phyloP scores from a whole-genome alignment of 106 monocot species.

The Dendrobium officinale region DNA sequence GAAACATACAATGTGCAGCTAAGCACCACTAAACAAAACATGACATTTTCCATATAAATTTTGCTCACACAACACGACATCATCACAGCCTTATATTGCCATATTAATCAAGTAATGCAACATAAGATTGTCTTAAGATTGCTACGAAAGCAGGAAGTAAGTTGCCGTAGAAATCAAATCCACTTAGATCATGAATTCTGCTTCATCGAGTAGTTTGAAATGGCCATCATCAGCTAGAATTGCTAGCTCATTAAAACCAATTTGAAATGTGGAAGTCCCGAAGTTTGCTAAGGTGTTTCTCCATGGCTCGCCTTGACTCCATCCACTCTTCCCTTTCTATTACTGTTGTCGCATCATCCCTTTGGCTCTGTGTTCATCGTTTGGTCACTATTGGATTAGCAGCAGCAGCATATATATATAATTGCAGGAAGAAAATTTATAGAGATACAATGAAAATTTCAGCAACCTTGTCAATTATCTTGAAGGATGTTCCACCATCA shows the following conservation, averaged over 20 bases:
- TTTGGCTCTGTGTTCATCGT: constrained; percentile 41
- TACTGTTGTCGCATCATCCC: constrained; percentile 64
- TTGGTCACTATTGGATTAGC: not conserved
- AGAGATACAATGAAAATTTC: no score
- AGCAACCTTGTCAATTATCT: constrained; percentile 55
- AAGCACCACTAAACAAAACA: no score
- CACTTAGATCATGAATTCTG: not conserved
- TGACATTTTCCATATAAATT: no score
- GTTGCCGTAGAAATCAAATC: not conserved
- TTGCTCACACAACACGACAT: no score
- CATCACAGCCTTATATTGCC: no score
- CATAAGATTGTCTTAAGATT: no score
- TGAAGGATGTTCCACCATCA: constrained; percentile 82
- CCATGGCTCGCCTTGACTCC: constrained; percentile 66
- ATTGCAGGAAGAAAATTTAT: constrained; percentile 4
- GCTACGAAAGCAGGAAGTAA: no score
- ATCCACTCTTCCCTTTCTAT: constrained; percentile 84
- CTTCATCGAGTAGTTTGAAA: no score
- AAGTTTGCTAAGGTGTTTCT: constrained; percentile 76
- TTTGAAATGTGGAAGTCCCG: constrained; percentile 69
- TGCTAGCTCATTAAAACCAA: constrained; percentile 49
- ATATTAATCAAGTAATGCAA: no score
- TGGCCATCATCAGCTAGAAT: no score
- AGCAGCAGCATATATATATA: not conserved
- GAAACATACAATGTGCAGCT: no score